These are phyloP conservation scores for Ogataea saltuana DNA, from an alignment of 805 yeast genomes.

Conservation along the genomic window DNA sequence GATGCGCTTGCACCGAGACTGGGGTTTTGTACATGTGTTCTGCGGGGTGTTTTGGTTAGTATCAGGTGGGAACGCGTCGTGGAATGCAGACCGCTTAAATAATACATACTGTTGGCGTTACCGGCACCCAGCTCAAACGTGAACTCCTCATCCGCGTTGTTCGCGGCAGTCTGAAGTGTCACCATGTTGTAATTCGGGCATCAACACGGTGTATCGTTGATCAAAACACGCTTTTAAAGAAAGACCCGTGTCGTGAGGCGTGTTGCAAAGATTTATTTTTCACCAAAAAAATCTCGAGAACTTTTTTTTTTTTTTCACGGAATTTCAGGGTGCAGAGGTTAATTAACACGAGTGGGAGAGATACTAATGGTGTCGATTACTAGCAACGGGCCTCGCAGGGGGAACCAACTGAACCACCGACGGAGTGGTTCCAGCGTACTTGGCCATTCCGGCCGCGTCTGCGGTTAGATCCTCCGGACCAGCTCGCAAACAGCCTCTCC, in stretches of 20 bases:
- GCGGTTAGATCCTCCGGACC: constrained; percentile 24
- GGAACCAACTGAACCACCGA: too few relatives aligned
- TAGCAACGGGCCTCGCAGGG: too few relatives aligned
- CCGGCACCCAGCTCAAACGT: constrained; percentile 15
- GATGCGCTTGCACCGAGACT: background rate
- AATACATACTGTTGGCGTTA: constrained; percentile 1
- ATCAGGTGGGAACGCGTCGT: constrained; percentile 10
- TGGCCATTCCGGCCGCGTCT: background rate
- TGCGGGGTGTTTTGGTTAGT: constrained; percentile 6
- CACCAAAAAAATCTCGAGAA: background rate
- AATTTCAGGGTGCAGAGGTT: too few relatives aligned
- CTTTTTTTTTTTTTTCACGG: too few relatives aligned
- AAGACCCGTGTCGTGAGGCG: background rate
- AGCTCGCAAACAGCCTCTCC: constrained; percentile 41
- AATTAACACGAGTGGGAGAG: too few relatives aligned
- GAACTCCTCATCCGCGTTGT: constrained; percentile 15
- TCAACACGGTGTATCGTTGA: background rate
- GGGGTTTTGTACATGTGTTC: constrained; percentile 16
- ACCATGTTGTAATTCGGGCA: constrained; percentile 6
- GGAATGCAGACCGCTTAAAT: background rate
- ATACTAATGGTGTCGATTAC: too few relatives aligned
- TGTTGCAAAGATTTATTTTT: background rate
- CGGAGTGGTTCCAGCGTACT: too few relatives aligned
- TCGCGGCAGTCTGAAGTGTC: constrained; percentile 2
- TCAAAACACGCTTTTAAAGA: background rate